A percentile compares a stretch with the other conserved stretches of the same genome.
phyloP scores from a whole-genome alignment of 2,329 filamentous ascomycete genomes.

The Corynespora cassiicola region DNA sequence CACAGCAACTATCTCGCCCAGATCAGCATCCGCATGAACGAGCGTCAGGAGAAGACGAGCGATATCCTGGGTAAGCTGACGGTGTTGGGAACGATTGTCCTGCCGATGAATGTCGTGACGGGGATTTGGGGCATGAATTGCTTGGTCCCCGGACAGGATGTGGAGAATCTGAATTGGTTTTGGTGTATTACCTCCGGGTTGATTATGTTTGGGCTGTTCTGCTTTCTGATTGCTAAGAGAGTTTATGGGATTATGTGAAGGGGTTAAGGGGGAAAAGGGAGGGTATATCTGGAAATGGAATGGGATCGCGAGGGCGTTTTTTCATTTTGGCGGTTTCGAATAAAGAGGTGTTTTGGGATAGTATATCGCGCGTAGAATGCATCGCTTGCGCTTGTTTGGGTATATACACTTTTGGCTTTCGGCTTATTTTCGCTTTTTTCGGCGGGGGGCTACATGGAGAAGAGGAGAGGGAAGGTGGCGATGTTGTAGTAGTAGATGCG shows the following conservation, averaged over 20 bases:
- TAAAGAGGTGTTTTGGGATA: too few species aligned
- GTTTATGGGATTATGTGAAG: slow-evolving; percentile 43
- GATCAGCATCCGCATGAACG: slow-evolving; percentile 99
- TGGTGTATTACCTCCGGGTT: slow-evolving; percentile 73
- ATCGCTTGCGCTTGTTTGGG: too few species aligned
- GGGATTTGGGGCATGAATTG: slow-evolving; percentile 97
- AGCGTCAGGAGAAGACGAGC: slow-evolving; percentile 92
- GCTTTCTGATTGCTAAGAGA: slow-evolving; percentile 84
- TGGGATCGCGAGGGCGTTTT: too few species aligned
- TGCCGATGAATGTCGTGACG: slow-evolving; percentile 99
- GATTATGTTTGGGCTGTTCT: slow-evolving; percentile 77
- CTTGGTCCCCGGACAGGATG: slow-evolving; percentile 89
- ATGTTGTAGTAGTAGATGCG: too few species aligned
- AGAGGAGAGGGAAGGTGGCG: too few species aligned
- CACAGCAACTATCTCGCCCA: slow-evolving; percentile 99
- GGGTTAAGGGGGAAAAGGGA: too few species aligned
- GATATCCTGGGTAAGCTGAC: slow-evolving; percentile 95
- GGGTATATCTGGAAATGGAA: too few species aligned
- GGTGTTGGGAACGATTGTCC: slow-evolving; percentile 92
- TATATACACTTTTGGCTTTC: too few species aligned
- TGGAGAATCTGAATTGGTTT: slow-evolving; percentile 68
- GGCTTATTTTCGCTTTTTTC: too few species aligned
- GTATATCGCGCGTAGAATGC: too few species aligned
- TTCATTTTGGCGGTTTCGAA: too few species aligned
- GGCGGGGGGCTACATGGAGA: too few species aligned